Evolutionary conservation across 2,329 filamentous ascomycete genomes (phyloP), one percentile per base, ranked within the genome.

Genomic region (Balansia obtecta): DNA sequence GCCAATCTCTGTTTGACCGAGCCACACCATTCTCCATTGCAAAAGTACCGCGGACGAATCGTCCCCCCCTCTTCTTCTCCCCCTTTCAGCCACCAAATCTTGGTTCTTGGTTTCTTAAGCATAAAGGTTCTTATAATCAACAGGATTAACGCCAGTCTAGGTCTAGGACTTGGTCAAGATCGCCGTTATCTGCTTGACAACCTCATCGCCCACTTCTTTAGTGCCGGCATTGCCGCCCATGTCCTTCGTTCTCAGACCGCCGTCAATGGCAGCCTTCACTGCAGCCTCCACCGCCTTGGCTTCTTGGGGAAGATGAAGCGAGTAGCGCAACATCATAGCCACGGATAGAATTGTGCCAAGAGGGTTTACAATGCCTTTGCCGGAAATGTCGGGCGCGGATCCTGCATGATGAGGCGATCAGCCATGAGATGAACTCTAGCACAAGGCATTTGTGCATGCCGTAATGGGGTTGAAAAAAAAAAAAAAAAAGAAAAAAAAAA

Each of bases 281-380:
- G 83, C 82, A 53, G 77, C 70, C 58, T 86, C 83, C 51, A 87
- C 73, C 33, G 79, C 76, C 49, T 71, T 68, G 1, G 83, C 82
- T 56, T 86, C 76, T 9, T 76, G 73, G 7, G 75, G 73, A 54
- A 79, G 71, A 54, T 76, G 72, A 46, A 86, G 73, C 1, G 83
- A 86, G 68, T 88, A 88, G 60, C 85, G 80, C 50, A 96, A 78
- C 84, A 98, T 87, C 89, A 97, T 95, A 61, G 88, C 88, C 13
- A 95, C 78, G 12, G 89, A 95, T 42, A 97, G 79, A 56, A 97
- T 88, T 50, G 88, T 90, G 47, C 90, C 91, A 53, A 97, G 76
- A 34, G 91, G 91, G 75, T 70, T 67, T 22, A 50, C 48, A 41
- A 86, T 74, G 39, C 81, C 81, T 62, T 85, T 76, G 51, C 85